A percentile compares a stretch with the other conserved stretches of the same genome.
Evolutionary conservation across 306 rosid species (phyloP).

Genomic region (Malus fusca): DNA sequence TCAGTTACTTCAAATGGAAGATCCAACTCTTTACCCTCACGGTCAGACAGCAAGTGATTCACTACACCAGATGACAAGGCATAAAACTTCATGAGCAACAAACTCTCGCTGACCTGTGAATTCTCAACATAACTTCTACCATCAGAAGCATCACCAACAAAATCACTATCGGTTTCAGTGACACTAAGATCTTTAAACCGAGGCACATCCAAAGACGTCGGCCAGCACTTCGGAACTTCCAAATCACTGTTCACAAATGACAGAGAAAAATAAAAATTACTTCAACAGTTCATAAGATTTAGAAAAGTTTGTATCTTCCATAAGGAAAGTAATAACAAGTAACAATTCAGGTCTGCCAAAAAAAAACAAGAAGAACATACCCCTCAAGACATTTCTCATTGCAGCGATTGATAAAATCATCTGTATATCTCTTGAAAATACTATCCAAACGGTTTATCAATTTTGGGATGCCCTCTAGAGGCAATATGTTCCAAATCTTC

Average conservation of each 20-base stretch:
- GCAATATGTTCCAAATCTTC: conserved; percentile 65
- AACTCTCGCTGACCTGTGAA: conserved; percentile 69
- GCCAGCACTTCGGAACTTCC: conserved; percentile 58
- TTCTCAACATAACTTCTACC: conserved; percentile 64
- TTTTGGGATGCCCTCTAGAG: conserved; percentile 48
- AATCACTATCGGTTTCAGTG: conserved; percentile 23
- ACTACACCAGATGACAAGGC: conserved; percentile 43
- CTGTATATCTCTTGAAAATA: conserved; percentile 49
- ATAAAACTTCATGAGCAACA: conserved; percentile 74
- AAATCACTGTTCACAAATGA: conserved; percentile 26
- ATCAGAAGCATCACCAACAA: conserved; percentile 23
- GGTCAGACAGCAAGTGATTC: conserved; percentile 53
- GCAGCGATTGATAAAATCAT: conserved; percentile 45
- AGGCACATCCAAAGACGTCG: conserved; percentile 24
- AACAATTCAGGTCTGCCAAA: background rate
- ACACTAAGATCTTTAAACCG: conserved; percentile 26
- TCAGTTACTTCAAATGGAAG: conserved; percentile 75
- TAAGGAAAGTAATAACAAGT: background rate
- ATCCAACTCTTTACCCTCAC: conserved; percentile 45
- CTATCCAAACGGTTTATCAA: conserved; percentile 45
- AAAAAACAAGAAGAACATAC: conserved; percentile 26
- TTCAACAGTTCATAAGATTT: background rate
- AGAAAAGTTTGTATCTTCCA: background rate
- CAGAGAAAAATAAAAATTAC: background rate
- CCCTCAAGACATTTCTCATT: conserved; percentile 41